Evolutionary conservation across 2,329 filamentous ascomycete genomes (phyloP).

Genomic region (Daldinia sp.): DNA sequence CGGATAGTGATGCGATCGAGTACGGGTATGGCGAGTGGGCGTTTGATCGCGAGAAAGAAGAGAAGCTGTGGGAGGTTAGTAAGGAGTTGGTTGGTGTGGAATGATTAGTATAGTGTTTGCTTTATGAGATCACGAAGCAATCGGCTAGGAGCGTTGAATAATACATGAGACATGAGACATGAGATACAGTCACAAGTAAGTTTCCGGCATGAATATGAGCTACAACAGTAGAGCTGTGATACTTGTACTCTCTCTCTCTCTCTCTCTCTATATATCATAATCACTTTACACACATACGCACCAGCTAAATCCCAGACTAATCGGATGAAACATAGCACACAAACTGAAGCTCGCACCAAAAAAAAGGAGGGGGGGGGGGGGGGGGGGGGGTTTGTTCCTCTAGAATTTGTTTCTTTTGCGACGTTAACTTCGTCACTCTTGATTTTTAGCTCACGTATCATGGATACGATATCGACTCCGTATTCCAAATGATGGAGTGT

Average conservation of each 20-base stretch:
- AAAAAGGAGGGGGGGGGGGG: too few species aligned
- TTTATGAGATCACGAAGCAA: too few species aligned
- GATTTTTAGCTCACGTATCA: conserved; percentile 8
- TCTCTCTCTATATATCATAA: not conserved
- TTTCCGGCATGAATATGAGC: too few species aligned
- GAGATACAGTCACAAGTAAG: too few species aligned
- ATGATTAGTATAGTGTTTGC: conserved; percentile 19
- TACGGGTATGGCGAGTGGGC: conserved; percentile 42
- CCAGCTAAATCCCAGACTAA: not conserved
- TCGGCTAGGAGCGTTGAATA: too few species aligned
- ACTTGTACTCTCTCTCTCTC: too few species aligned
- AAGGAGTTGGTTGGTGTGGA: conserved; percentile 39
- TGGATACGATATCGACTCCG: conserved; percentile 7
- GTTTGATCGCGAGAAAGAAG: conserved; percentile 52
- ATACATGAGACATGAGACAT: too few species aligned
- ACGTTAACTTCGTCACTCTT: not conserved
- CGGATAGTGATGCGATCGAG: conserved; percentile 35
- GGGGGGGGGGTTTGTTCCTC: not conserved
- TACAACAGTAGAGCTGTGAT: not conserved
- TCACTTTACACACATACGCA: not conserved
- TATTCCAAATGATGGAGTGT: conserved; percentile 5
- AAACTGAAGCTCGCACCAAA: not conserved
- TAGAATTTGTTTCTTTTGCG: not conserved
- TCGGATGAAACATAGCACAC: not conserved
- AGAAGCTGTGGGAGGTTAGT: conserved; percentile 49